Base-by-base conservation (phyloP, 2,329 filamentous ascomycete genomes). In the Ascochyta clinopodiicola region DNA sequence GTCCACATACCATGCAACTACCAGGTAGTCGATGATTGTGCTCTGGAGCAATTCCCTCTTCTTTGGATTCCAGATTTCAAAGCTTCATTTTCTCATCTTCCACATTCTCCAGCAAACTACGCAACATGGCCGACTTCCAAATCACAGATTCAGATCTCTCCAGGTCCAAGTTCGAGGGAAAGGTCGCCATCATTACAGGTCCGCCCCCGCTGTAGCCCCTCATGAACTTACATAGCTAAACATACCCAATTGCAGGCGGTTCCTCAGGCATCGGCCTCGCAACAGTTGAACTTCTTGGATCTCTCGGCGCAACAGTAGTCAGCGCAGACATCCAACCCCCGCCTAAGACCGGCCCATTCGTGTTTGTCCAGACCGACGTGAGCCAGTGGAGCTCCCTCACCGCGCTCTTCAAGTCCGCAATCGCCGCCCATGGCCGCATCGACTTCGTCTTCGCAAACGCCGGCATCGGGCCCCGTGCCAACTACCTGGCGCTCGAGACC, bases 181-280 rank as follows among this genome's bases (percentile, higher is more conserved):
- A 67, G 36, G 56, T 67, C 32, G 62, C 53, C 10, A 52, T 67
- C 17, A 46, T 67, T 34, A 67, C 64, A 42, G 64, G 64, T 67
- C 56, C 8, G 0, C 27, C 31, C 4, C 10, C 19, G 15, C 10
- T 25, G 37, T 12, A 40, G 15, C 15, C 29, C 13, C 21, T 13
- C 13, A 12, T 6, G 6, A 15, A 29, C 3, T 5, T 6, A 25
- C 19, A 8, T 3, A 15, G 12, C 48, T 52, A 21, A 49, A 12
- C 46, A 53, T 29, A 47, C 34, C 40, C 27, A 2, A 17, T 38
- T 21, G 15, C 50, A 80, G 83, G 84, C 51, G 81, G 82, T 53
- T 83, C 82, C 0, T 84, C 83, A 6, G 84, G 85, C 34, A 87
- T 87, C 48, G 85, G 84, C 35, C 77, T 84, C 21, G 81, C 82